These are phyloP conservation scores for Penicillium sp. DNA, from an alignment of 2,329 filamentous ascomycete species.

Conservation along the genomic window DNA sequence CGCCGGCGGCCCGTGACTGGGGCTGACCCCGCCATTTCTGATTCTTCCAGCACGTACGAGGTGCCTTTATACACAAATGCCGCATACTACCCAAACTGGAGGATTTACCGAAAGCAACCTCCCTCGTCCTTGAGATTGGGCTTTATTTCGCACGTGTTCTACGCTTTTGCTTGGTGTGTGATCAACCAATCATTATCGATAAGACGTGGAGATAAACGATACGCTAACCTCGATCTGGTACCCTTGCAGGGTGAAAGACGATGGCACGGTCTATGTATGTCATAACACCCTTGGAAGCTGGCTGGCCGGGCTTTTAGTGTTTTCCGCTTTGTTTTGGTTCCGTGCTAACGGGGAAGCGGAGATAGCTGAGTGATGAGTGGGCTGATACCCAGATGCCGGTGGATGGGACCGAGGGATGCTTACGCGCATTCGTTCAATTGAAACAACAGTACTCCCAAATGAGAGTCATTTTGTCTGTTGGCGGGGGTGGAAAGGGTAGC, in stretches of 20 bases:
- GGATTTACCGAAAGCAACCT: conserved; percentile 70
- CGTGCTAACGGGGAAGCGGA: conserved; percentile 2
- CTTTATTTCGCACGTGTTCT: conserved; percentile 78
- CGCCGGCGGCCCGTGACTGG: conserved; percentile 13
- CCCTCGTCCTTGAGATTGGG: conserved; percentile 72
- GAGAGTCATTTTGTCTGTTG: conserved; percentile 74
- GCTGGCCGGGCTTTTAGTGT: background rate
- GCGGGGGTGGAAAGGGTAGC: conserved; percentile 64
- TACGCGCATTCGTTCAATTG: conserved; percentile 70
- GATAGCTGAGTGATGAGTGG: conserved; percentile 74
- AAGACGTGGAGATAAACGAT: conserved; percentile 20
- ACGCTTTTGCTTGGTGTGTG: conserved; percentile 68
- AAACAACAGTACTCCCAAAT: conserved; percentile 70
- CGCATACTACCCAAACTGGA: conserved; percentile 80
- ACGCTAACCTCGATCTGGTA: conserved; percentile 24
- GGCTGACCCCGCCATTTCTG: conserved; percentile 17
- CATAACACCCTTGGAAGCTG: background rate
- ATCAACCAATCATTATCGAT: conserved; percentile 19
- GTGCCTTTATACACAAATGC: conserved; percentile 60
- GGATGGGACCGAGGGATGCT: conserved; percentile 68
- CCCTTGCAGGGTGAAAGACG: conserved; percentile 59
- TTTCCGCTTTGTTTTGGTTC: background rate
- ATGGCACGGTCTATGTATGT: conserved; percentile 74
- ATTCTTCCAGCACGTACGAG: conserved; percentile 29
- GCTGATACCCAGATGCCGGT: conserved; percentile 71